These are phyloP conservation scores for Salix caprea DNA, from an alignment of 345 rosid species.

Conservation along the genomic window DNA sequence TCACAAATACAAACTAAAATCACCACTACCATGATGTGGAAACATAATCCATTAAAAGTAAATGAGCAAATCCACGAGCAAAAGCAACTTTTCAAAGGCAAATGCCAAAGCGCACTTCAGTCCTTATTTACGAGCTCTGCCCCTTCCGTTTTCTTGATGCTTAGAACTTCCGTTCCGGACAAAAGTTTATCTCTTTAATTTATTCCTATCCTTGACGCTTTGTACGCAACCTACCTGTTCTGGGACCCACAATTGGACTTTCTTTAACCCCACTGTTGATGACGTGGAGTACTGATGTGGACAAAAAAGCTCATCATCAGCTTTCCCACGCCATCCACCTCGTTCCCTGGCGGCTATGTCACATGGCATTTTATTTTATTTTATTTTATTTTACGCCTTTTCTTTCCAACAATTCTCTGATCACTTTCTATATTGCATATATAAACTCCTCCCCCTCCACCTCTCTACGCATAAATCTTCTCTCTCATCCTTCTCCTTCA, in stretches of 20 bases:
- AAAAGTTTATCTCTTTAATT: conserved; percentile 10
- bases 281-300: conserved; percentile 56
- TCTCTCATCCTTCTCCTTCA: conserved; percentile 11
- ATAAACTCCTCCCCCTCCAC: not conserved
- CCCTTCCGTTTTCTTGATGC: not conserved
- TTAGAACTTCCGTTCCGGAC: not conserved
- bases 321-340: conserved; percentile 53
- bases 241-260: conserved; percentile 25
- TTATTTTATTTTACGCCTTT: conserved; percentile 6
- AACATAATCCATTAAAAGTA: conserved; percentile 13
- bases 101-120: conserved; percentile 1
- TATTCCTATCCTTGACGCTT: conserved; percentile 23
- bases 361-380: not conserved
- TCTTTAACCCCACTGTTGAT: conserved; percentile 14
- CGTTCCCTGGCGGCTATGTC: conserved; percentile 24
- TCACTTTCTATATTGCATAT: conserved; percentile 16
- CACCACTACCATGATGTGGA: not conserved
- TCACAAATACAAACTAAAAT: not conserved
- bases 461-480: not conserved
- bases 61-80: not conserved
- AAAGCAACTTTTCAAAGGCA: conserved; percentile 17
- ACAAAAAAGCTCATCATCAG: conserved; percentile 45
- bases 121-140: conserved; percentile 3
- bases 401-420: conserved; percentile 7
- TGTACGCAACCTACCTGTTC: conserved; percentile 31